Base-by-base conservation (phyloP, 805 yeast genomes). In the Hanseniaspora meyeri region DNA sequence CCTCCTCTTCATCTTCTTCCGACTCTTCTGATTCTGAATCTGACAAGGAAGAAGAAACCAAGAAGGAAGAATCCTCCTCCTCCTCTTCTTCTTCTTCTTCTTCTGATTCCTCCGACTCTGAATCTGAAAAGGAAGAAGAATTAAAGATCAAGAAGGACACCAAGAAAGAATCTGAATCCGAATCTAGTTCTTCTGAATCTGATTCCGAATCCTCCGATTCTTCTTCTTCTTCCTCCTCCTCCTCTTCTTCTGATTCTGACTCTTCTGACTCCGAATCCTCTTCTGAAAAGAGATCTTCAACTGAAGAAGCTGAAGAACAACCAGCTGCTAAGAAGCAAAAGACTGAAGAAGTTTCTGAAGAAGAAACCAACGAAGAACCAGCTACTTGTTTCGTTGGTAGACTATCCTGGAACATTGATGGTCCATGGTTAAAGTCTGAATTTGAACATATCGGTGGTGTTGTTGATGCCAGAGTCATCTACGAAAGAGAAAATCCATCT, bases 341-440 rank as follows among this genome's bases (percentile, higher is more conserved):
- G 63, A 65, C 63, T 53, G 70, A 69, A 61, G 73, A 67, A 61
- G 61, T 46, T 60, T 68, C 64, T 65, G 72, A 65, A 56, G 63
- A 63, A 53, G 59, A 65, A 59, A 73, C 73, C 59, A 66, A 75
- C 42, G 75, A 72, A 62, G 95, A 84, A 72, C 84, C 89, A 64
- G 86, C 91, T 59, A 91, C 97, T 59, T 72, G 93, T 62, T 93
- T 93, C 66, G 97, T 90, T 62, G 98, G 98, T 66, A 84, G 97
- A 76, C 80, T 93, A 67, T 89, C 97, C 20, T 93, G 97, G 97
- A 85, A 82, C 72, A 80, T 93, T 66, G 98, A 93, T 68, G 97
- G 90, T 69, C 95, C 83, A 59, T 87, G 96, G 95, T 81, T 93
- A 70, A 77, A 77, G 72, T 75, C 83, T 60, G 97, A 87, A 75